Evolutionary conservation across 257 asterid species (phyloP), one percentile per base, ranked within the genome.

Genomic region (Petunia axillaris): DNA sequence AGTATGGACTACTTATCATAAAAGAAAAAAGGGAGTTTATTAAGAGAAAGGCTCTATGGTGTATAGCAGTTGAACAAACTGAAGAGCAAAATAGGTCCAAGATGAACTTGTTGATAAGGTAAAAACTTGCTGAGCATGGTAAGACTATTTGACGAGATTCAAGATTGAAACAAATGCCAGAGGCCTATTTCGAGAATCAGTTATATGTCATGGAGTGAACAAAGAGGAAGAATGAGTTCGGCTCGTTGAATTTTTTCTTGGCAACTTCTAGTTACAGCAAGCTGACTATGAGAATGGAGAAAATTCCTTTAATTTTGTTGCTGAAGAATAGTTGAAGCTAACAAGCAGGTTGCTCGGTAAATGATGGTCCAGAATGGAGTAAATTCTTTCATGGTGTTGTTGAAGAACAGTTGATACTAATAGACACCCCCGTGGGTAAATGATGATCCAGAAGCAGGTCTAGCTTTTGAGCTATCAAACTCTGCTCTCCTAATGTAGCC

Each of bases 121-220:
- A 3, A 13, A 11, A 48, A 71, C 25, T 25, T 71, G 43, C 77
- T 71, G 77, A 25, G 5, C 57, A 46, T 71, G 77, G 59, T 48
- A 71, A 71, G 43, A 62, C 67, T 62, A 62, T 71, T 71, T 48
- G 60, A 71, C 10, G 77, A 5, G 60, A 46, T 25, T n/a, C 77
- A 71, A 71, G 10, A 71, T 71, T 71, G 15, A 48, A 48, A 25
- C 4, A 11, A 10, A 25, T 52, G 57, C 11, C 57, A 15, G 15
- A 52, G 58, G 43, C 58, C 46, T 40, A 64, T 13, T 25, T 48
- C 48, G 60, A 71, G 77, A 71, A 71, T 43, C 60, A 71, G 43
- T 48, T 35, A 10, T 36, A 70, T 70, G 54, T 25, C 16, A 70
- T 8, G 13, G 76, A 2, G 43, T 44, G 41, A 10, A 71, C 60